phyloP scores from a whole-genome alignment of 2,329 filamentous ascomycete genomes.

The Anthostomella pinea region DNA sequence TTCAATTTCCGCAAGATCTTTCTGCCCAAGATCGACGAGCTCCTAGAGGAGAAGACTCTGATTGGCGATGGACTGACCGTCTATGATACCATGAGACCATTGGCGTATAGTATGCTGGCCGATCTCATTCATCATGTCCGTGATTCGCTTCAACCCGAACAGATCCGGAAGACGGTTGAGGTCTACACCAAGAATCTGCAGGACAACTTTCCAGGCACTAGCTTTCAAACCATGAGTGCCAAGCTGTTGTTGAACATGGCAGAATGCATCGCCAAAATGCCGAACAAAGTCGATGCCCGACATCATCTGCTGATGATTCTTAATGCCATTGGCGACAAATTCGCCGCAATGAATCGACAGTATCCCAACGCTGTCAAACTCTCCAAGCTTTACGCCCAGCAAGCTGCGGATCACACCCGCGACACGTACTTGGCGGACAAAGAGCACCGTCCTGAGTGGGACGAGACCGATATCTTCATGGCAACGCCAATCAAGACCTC shows the following conservation, averaged over 20 bases:
- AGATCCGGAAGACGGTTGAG: conserved; percentile 93
- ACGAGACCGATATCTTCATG: conserved; percentile 95
- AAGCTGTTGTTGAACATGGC: conserved; percentile 97
- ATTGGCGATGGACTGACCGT: conserved; percentile 96
- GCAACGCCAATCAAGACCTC: conserved; percentile 95
- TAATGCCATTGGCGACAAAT: conserved; percentile 97
- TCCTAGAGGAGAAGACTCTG: conserved; percentile 88
- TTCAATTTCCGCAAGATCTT: conserved; percentile 98
- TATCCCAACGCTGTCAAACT: conserved; percentile 94
- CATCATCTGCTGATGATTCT: conserved; percentile 97
- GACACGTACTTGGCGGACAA: conserved; percentile 86
- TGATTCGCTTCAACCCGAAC: conserved; percentile 80
- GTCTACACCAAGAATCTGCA: conserved; percentile 96
- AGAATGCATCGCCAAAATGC: conserved; percentile 91
- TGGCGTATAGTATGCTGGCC: conserved; percentile 97
- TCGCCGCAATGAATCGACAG: conserved; percentile 95
- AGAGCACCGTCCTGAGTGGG: conserved; percentile 83
- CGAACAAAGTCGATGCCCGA: conserved; percentile 88
- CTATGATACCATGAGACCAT: conserved; percentile 90
- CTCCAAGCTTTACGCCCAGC: conserved; percentile 71
- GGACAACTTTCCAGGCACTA: conserved; percentile 94
- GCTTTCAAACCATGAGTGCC: conserved; percentile 99
- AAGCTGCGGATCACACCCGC: conserved; percentile 57
- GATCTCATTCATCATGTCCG: conserved; percentile 97
- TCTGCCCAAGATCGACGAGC: conserved; percentile 86